Conservation (phyloP, 306 rosid genomes). For the Castanospermum australe region DNA sequence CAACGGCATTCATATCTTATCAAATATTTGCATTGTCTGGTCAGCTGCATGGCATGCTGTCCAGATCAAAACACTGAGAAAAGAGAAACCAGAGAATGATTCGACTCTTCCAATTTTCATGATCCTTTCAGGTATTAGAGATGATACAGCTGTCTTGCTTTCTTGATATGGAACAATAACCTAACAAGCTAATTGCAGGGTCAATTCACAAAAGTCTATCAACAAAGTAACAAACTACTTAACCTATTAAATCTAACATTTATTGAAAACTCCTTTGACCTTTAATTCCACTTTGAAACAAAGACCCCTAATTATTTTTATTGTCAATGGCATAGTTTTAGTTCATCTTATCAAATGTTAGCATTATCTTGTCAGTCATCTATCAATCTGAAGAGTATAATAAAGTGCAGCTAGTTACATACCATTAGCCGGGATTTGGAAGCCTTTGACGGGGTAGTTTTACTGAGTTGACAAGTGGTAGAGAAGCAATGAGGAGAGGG, state of each 20-base stretch:
- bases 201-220: no score
- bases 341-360: not conserved
- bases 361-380: not conserved
- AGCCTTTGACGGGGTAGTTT: conserved; percentile 45
- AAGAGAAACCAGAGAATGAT: not conserved
- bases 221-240: no score
- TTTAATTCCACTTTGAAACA: no score
- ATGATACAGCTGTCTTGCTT: no score
- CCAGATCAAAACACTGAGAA: not conserved
- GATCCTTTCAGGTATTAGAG: no score
- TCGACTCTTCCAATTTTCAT: not conserved
- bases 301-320: not conserved
- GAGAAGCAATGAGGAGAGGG: conserved; percentile 99
- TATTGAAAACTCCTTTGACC: no score
- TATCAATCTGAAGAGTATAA: not conserved
- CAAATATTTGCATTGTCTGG: not conserved
- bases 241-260: not conserved
- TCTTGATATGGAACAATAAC: no score
- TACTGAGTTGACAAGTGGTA: conserved; percentile 36
- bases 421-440: conserved; percentile 69
- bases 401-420: conserved; percentile 14
- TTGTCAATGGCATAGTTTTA: not conserved
- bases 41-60: not conserved
- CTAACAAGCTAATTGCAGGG: no score
- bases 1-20: not conserved